Conservation (phyloP, 208 protist species). For the Trichomonas gallinae region DNA sequence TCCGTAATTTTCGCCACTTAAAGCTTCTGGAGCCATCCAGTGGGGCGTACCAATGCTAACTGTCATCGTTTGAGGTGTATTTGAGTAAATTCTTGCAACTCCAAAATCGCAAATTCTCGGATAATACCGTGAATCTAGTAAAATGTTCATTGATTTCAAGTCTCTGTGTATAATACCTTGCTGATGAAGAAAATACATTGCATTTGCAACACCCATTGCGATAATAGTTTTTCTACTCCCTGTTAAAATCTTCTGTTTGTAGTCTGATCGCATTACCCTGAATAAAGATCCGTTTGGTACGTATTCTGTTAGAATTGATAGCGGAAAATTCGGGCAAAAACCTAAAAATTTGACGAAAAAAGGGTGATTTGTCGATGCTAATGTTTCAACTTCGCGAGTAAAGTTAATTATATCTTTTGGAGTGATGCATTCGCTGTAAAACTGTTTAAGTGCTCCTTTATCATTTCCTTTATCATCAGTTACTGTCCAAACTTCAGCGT, state of each 20-base stretch:
- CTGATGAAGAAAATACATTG: neutral
- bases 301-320: neutral
- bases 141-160: neutral
- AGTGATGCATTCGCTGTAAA: neutral
- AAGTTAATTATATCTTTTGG: neutral
- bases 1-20: neutral
- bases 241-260: neutral
- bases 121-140: neutral
- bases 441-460: neutral
- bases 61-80: neutral
- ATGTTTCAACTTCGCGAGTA: neutral
- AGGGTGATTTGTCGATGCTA: neutral
- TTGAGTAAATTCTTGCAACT: neutral
- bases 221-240: neutral
- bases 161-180: neutral
- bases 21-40: slow-evolving; percentile 23
- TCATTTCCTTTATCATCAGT: neutral
- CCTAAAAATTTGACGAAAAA: neutral
- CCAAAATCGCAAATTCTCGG: neutral
- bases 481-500: neutral
- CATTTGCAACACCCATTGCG: neutral
- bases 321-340: neutral
- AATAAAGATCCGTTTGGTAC: neutral
- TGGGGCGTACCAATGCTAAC: neutral
- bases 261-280: neutral